phyloP scores from a whole-genome alignment of 495 filamentous ascomycete species.

The Corynascus novoguineensis region DNA sequence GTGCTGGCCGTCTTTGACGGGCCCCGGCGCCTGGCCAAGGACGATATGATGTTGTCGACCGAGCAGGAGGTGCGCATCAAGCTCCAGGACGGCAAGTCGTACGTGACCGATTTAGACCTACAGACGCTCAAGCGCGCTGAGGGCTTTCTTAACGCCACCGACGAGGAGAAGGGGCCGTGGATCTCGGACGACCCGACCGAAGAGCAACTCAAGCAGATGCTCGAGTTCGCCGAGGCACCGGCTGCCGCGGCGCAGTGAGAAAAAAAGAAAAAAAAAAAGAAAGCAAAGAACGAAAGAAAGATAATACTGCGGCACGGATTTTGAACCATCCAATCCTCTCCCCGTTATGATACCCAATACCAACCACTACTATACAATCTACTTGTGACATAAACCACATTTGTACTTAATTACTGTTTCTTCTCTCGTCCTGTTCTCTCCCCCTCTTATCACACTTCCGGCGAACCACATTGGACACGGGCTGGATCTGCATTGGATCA shows the following conservation, averaged over 20 bases:
- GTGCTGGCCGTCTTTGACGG: conserved; percentile 93
- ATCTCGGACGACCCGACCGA: conserved; percentile 49
- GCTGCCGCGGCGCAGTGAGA: conserved; percentile 10
- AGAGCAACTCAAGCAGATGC: conserved; percentile 43
- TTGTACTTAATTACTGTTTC: conserved; percentile 3
- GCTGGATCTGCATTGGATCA: conserved; percentile 8
- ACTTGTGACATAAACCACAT: background rate
- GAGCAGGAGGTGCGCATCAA: conserved; percentile 89
- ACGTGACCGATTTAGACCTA: conserved; percentile 90
- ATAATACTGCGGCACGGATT: too few species aligned
- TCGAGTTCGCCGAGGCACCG: conserved; percentile 22
- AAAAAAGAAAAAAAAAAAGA: background rate
- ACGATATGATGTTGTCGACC: conserved; percentile 97
- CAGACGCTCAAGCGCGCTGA: conserved; percentile 82
- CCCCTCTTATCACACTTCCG: background rate
- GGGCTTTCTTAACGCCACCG: conserved; percentile 67
- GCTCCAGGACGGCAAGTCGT: conserved; percentile 64
- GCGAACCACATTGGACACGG: conserved; percentile 14
- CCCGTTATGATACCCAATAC: conserved; percentile 1
- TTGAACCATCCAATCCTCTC: background rate
- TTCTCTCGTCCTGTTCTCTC: background rate
- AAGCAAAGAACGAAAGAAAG: background rate
- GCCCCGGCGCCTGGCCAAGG: conserved; percentile 81
- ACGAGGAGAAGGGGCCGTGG: conserved; percentile 83
- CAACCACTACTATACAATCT: background rate